Evolutionary conservation across 1,139 yeast genomes (phyloP), one percentile per base, ranked within the genome.

Genomic region (Debaryomyces psychrophilus): DNA sequence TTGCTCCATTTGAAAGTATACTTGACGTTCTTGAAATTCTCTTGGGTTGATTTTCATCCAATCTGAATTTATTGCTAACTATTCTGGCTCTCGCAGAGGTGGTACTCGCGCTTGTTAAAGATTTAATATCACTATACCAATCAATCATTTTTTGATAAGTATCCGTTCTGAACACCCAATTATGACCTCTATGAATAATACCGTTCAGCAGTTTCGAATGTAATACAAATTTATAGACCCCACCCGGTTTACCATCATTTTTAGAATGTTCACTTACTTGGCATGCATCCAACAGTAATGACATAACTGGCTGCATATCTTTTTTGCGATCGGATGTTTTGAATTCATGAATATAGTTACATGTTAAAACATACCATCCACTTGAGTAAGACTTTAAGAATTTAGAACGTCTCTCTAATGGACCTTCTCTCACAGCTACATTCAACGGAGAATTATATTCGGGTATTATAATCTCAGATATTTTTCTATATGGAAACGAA

Each of bases 311-410:
- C n/a, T 77, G 64, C 46, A 88, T 82, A 62, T 92, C 97, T 59
- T 81, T 86, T 57, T 85, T 86, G 46, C 96, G 78, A 65, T 92
- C 97, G 6, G 82, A 68, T 1, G 92, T 74, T 69, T 90, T 92
- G 68, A 93, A 89, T 68, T 93, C 99, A 63, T 93, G 98, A 48
- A 93, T 71, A 59, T 82, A 92, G 48, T 85, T 83, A 47, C 97
- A 87, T 1, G 99, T 90, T 55, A 93, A 73, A 26, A 93, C 96
- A 62, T 90, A 95, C 83, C 89, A 93, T 4, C 95, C 96, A 55
- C 84, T 81, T 4, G 96, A 83, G 67, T 90, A 95, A 25, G 93
- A 87, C 70, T 90, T 92, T 54, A 93, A 76, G 63, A 83, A 90
- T 70, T 92, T 93, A 1, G 97, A 88, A 57, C 96, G 81, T 63